Conservation (phyloP, 2,329 filamentous ascomycete genomes). For the Chalaropsis thielavioides region DNA sequence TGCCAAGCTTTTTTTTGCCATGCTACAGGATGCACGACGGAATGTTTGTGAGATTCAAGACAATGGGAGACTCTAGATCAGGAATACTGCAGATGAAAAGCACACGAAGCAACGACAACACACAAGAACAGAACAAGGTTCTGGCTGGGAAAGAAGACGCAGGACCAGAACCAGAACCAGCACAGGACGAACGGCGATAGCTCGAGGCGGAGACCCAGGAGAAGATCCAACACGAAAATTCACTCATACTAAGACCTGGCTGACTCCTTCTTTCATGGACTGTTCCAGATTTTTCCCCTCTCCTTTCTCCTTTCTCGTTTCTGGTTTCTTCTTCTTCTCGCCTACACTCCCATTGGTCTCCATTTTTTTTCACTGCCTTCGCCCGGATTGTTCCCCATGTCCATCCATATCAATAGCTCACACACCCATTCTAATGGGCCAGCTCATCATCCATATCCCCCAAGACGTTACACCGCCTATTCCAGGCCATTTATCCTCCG, state of each 20-base stretch:
- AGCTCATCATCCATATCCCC: not conserved
- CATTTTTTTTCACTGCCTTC: not conserved
- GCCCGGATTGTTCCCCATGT: not conserved
- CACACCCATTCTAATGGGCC: not conserved
- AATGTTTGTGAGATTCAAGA: slow-evolving; percentile 3
- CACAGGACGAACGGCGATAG: not conserved
- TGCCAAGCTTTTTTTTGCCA: slow-evolving; percentile 10
- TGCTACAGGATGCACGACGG: slow-evolving; percentile 5
- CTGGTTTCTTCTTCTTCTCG: not conserved
- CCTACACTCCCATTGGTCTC: not conserved
- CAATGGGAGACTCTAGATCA: not conserved
- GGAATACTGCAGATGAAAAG: not conserved
- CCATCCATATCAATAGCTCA: not conserved
- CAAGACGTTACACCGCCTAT: not conserved
- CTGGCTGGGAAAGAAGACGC: no score
- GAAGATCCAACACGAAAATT: not conserved
- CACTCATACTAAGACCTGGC: not conserved
- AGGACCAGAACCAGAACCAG: no score
- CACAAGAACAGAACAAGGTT: no score
- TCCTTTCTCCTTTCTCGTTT: not conserved
- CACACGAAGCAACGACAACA: not conserved
- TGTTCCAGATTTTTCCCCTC: not conserved
- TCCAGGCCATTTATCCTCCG: not conserved
- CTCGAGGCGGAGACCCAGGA: not conserved
- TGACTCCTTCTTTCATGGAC: not conserved